Base-by-base conservation (phyloP, 768 basidiomycete species). In the Collybia nuda region DNA sequence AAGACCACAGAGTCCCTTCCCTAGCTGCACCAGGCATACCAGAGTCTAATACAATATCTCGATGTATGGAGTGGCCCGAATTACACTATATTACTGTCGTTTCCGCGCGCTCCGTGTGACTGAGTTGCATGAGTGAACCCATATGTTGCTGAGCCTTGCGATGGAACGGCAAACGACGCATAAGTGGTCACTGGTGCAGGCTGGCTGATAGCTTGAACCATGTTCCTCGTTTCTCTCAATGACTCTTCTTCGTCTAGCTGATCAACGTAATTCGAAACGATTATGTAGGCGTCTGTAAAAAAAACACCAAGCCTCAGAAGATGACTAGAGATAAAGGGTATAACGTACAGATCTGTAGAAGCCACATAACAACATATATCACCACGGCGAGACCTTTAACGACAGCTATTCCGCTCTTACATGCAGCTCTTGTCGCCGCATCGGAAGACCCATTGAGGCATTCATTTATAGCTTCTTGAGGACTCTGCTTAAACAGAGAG, bases 321-420 rank as follows among this genome's bases (percentile, higher is more conserved):
- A 26, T 18, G n/a, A n/a, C n/a, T n/a, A n/a, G n/a, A n/a, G n/a
- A n/a, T n/a, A n/a, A n/a, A 14, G 28, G 24, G 22, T 37, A 37
- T 5, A 8, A 76, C 81, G 46, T 53, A 84, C 82, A 82, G 39
- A 84, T 70, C 56, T 78, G 71, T 48, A 83, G 53, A 43, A 81
- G 58, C 81, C 82, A 83, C 48, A 75, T 71, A 17, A 82, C 21
- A 36, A 78, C 65, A 56, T 78, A 79, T 45, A 78, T 51, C 19
- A 66, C 73, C 36, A 82, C 66, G 44, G 72, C 59, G 12, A 79
- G 47, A 39, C 68, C 71, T 51, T 79, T 77, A 57, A 71, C 61
- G 37, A 78, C 54, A 15, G 68, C 68, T 52, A 77, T 66, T 12
- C 70, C 72, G 7, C 62, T 70, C 45, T 69, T 64, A 62, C 81